Evolutionary conservation across 169 alveolate genomes (phyloP), one percentile per base, ranked within the genome.

Genomic region (Cryptosporidium bovis): DNA sequence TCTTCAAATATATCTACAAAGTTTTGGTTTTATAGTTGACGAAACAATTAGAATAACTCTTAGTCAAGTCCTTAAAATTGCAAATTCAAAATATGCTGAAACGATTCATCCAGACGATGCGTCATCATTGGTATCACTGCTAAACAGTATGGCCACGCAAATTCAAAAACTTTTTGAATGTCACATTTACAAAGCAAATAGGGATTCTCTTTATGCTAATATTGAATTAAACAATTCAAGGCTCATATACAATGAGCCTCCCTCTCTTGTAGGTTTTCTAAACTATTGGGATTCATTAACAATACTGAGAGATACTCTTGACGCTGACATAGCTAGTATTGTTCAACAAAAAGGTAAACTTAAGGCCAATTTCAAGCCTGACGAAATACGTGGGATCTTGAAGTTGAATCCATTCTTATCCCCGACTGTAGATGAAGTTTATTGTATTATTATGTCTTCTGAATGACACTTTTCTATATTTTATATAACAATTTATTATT

Each of bases 21-120:
- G 87, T 71, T 77, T 77, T 60, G 87, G 77, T 16, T 12, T 40
- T 77, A 58, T 77, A 58, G 77, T 77, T 3, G 87, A 77, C 48
- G 65, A 77, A n/a, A 77, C 87, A 5, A 60, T 77, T 15, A 33
- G 51, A 15, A 34, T 46, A 29, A 56, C 71, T 46, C 71, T 77
- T 27, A 48, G 24, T 12, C 87, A 77, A 44, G 64, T 77, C 29
- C 33, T 77, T 34, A 40, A 77, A 50, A 60, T 77, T 20, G 87
- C 87, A 34, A 50, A 56, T 12, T 77, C 87, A n/a, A 71, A 56
- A 0, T 46, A 62, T 29, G 87, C 29, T 13, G 40, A 58, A 29
- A 40, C 40, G 24, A 66, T 77, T 7, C 36, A 58, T 8, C 87
- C 87, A 0, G 77, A 60, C 20, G 71, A 77, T 62, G 87, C 87